Evolutionary conservation across 805 yeast genomes (phyloP), one percentile per base, ranked within the genome.

Genomic region (Myxozyma sirexii): DNA sequence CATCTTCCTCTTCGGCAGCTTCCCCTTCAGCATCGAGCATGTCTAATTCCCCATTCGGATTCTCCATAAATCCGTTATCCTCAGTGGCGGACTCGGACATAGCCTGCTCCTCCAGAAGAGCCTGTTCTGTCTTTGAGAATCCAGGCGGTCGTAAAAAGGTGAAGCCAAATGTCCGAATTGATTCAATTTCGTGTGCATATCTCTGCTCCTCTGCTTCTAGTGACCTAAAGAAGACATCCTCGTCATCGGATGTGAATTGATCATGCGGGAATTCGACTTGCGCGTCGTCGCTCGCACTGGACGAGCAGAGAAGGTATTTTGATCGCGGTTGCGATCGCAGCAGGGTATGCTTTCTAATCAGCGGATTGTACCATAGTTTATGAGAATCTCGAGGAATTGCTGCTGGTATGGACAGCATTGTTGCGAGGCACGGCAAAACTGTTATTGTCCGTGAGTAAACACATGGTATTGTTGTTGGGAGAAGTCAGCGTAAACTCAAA

Each of bases 101-200:
- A 6, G 48, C 60, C 42, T 60, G 62, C 45, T 69, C 71, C 54
- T 73, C 76, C 37, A 69, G 62, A 39, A 69, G 43, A 23, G 70
- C 68, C 29, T 71, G 73, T 64, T 84, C 76, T 0, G 88, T 86
- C 69, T 79, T 82, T 2, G 77, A 76, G 8, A 84, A 68, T 0
- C 90, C 91, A 10, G 86, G 77, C 0, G 91, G 90, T 45, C 76
- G 75, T 57, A 87, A 68, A 56, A 75, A 76, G 13, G 76, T 66
- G 70, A 75, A 77, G 0, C 89, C 90, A 23, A 79, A 66, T 3
- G 75, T 75, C 6, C 80, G 74, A 31, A 83, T 73, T 17, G 54
- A 39, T 7, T 58, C 54, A 35, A 70, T 59, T 27, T 61, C 54
- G 17, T 41, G 39, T 8, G 46, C 60, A 26, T 45, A 46, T 17